These are phyloP conservation scores for Pholiota adiposa DNA, from an alignment of 1,284 basidiomycete species.

Conservation along the genomic window DNA sequence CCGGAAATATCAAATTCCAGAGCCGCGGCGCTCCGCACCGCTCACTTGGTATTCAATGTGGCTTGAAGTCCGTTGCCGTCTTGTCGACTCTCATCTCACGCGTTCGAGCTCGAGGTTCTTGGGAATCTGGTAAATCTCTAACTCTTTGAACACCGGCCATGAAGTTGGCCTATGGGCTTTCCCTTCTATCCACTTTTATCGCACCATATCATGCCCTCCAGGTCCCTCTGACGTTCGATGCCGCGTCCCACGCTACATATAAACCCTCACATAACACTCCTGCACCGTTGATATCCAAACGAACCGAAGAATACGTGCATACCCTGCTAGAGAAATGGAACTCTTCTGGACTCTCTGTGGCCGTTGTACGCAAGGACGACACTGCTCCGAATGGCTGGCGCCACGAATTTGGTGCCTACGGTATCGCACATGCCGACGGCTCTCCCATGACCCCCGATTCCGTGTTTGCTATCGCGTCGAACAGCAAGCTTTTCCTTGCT, in stretches of 20 bases:
- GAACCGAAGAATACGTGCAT: conserved; percentile 29
- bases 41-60: no score
- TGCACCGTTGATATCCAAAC: conserved; percentile 15
- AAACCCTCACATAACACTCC: not conserved
- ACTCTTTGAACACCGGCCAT: not conserved
- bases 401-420: conserved; percentile 39
- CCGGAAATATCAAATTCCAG: not conserved
- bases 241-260: not conserved
- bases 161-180: not conserved
- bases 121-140: not conserved
- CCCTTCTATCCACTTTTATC: not conserved
- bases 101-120: not conserved
- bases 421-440: conserved; percentile 35
- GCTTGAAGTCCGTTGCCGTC: not conserved
- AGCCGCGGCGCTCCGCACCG: no score
- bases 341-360: conserved; percentile 40
- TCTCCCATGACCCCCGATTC: conserved; percentile 41
- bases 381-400: conserved; percentile 34
- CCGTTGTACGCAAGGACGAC: conserved; percentile 38
- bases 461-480: conserved; percentile 45
- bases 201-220: not conserved
- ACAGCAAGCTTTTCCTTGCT: conserved; percentile 45
- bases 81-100: not conserved
- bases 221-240: not conserved
- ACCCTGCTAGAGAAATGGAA: conserved; percentile 35